Evolutionary conservation across 352 stramenopile genomes (phyloP).

Genomic region (Phytopythium montanum): DNA sequence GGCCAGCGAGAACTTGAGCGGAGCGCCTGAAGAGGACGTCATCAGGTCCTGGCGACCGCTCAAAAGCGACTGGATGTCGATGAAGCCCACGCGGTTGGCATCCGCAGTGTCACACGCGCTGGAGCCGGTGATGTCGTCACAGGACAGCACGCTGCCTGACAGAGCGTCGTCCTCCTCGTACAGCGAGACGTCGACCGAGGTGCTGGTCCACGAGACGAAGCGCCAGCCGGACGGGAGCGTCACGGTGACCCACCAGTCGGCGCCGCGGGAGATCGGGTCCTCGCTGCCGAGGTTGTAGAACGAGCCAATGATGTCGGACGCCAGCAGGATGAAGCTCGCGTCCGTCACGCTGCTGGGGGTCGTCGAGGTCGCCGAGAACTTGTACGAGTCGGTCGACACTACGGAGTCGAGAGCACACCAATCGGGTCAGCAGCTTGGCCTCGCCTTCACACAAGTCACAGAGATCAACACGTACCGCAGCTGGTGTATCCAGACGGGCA

Average conservation of each 20-base stretch:
- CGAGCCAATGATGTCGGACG: conserved; percentile 60
- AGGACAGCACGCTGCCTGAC: conserved; percentile 37
- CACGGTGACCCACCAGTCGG: conserved; percentile 76
- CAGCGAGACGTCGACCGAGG: conserved; percentile 45
- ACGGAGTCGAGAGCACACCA: background rate
- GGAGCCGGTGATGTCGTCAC: conserved; percentile 37
- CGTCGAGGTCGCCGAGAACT: conserved; percentile 46
- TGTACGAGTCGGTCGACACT: conserved; percentile 75
- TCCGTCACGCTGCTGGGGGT: conserved; percentile 66
- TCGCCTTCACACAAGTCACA: background rate
- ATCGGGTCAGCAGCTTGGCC: background rate
- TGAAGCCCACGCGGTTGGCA: conserved; percentile 50
- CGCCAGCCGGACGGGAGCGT: conserved; percentile 56
- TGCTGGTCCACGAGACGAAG: conserved; percentile 68
- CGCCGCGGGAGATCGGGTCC: conserved; percentile 37
- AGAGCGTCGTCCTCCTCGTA: conserved; percentile 19
- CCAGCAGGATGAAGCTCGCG: conserved; percentile 66
- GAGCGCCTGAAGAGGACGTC: conserved; percentile 33
- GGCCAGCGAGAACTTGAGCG: conserved; percentile 51
- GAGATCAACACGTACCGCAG: conserved; percentile 24
- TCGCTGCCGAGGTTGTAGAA: conserved; percentile 66
- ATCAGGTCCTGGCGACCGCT: conserved; percentile 49
- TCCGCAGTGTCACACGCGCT: conserved; percentile 37
- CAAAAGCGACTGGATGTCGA: conserved; percentile 62
- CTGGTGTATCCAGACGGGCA: conserved; percentile 59